Conservation (phyloP, 768 basidiomycete species). For the Suillus subaureus region DNA sequence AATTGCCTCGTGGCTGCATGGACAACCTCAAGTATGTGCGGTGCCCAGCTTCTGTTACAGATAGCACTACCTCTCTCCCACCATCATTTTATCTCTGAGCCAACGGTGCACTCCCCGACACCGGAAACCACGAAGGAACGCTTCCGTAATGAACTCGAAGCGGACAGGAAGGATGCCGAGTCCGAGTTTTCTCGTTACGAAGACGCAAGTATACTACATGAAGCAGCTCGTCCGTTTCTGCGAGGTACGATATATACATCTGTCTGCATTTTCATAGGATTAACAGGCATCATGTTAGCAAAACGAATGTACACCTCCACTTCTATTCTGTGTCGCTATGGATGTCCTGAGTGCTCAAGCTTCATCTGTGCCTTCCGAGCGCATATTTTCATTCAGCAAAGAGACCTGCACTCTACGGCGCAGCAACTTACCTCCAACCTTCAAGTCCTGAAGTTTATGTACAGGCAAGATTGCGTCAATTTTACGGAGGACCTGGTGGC, state of each 20-base stretch:
- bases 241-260: neutral
- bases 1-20: neutral
- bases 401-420: too few relatives aligned
- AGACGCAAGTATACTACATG: neutral
- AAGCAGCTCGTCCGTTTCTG: neutral
- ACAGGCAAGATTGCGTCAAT: too few relatives aligned
- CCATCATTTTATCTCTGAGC: neutral
- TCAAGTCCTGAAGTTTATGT: too few relatives aligned
- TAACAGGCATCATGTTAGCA: neutral
- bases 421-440: too few relatives aligned
- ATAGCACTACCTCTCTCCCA: neutral
- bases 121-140: neutral
- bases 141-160: neutral
- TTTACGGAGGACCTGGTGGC: too few relatives aligned
- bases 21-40: neutral
- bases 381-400: too few relatives aligned
- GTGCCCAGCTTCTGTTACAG: neutral
- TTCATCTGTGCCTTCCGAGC: too few relatives aligned
- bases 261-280: neutral
- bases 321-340: neutral
- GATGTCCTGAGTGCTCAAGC: too few relatives aligned
- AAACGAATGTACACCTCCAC: neutral
- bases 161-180: neutral
- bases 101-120: neutral
- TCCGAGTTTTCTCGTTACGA: neutral